Base-by-base conservation (phyloP, 2,329 filamentous ascomycete species). In the Paraphoma chrysanthemicola region DNA sequence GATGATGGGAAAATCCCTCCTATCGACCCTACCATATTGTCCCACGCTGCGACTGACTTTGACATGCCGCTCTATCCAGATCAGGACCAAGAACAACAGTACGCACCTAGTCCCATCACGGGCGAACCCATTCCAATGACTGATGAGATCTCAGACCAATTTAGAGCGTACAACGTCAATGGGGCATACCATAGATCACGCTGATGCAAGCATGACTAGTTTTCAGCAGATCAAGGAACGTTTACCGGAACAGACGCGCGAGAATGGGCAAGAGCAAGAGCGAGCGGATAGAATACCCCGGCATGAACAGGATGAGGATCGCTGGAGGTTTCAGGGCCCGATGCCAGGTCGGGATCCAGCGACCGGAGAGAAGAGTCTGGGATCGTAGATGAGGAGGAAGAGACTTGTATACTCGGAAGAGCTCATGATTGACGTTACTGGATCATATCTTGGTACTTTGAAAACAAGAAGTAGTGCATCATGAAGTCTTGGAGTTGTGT, bases 91-190 rank as follows among this genome's bases (percentile, higher is more conserved):
- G 44, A 60, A 53, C 44, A 66, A 54, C 44, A 66, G 59, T 63
- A 64, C 14, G 33, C 55, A 47, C 33, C 49, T 8, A 48, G 44
- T 39, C 62, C 48, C 39, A 54, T 62, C 29, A 51, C 59, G 10
- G 47, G 45, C 36, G 66, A 67, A 38, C 52, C 53, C 28, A 30
- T 54, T 17, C 12, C 47, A 59, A 54, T 59, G 44, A 68, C 70
- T 74, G 65, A 74, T 64, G 69, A 70, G 45, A 57, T 68, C 18
- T 65, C 70, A 72, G 71, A 64, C 51, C 68, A 69, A 55, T 67
- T 63, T 62, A 68, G 63, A 50, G 62, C 59, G 51, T 70, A 72
- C 61, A 69, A 69, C 53, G 50, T 65, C 54, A 28, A 65, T 43
- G 53, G 54, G 12, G 29, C 56, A 1, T 69, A 70, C 39, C 64